phyloP scores from a whole-genome alignment of 805 yeast species.

The Yarrowia deformans region DNA sequence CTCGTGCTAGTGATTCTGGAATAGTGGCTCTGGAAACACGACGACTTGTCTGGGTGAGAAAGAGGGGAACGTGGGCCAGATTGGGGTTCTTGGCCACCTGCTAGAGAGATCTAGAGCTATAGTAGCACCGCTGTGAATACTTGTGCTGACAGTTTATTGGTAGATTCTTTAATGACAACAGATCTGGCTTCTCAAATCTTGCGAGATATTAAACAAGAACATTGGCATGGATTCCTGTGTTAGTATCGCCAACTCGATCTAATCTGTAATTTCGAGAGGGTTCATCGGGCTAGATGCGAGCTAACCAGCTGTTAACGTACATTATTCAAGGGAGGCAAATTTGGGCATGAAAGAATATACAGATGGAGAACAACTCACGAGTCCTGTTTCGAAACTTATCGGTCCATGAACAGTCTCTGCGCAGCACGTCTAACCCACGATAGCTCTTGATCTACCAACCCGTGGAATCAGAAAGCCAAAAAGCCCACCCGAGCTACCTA shows the following conservation, averaged over 20 bases:
- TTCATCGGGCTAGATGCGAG: not conserved
- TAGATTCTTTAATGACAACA: not conserved
- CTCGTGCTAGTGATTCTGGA: conserved; percentile 5
- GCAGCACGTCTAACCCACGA: not conserved
- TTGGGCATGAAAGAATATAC: too few species aligned
- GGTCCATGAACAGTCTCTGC: too few species aligned
- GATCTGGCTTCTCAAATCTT: too few species aligned
- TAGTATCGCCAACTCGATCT: not conserved
- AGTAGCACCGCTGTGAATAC: too few species aligned
- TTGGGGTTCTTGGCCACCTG: not conserved
- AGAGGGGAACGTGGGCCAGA: not conserved
- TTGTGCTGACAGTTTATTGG: too few species aligned
- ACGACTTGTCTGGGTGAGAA: not conserved
- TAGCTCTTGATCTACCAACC: not conserved
- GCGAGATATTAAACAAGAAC: not conserved
- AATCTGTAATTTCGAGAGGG: not conserved
- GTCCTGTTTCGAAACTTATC: too few species aligned
- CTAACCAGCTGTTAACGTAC: too few species aligned
- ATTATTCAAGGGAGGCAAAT: too few species aligned
- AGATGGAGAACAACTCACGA: too few species aligned
- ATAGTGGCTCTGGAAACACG: not conserved
- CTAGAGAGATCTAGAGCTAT: not conserved
- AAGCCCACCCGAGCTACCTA: not conserved
- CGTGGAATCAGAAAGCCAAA: conserved; percentile 1
- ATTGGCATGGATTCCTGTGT: too few species aligned